phyloP scores from a whole-genome alignment of 805 yeast genomes.

The Sugiyamaella chiloensis region DNA sequence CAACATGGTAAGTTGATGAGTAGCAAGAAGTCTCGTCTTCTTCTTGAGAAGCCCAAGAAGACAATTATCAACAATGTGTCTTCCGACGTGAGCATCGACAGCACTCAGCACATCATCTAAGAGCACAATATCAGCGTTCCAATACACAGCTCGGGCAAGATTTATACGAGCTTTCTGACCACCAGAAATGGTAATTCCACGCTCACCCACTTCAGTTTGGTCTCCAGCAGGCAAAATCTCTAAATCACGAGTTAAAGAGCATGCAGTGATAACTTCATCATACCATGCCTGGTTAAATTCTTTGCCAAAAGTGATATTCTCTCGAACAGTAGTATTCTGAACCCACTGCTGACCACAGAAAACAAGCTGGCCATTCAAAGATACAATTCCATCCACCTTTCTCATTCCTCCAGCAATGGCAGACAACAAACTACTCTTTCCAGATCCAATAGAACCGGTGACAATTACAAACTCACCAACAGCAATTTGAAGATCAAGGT shows the following conservation, averaged over 20 bases:
- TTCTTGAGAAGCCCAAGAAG: constrained; percentile 52
- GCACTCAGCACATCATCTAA: constrained; percentile 85
- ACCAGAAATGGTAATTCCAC: constrained; percentile 85
- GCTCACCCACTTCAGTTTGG: constrained; percentile 79
- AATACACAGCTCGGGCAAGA: constrained; percentile 78
- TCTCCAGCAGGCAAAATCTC: constrained; percentile 71
- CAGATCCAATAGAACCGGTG: constrained; percentile 80
- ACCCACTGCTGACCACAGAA: constrained; percentile 77
- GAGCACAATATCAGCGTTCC: constrained; percentile 58
- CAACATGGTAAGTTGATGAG: constrained; percentile 76
- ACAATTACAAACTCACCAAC: constrained; percentile 71
- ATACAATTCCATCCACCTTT: constrained; percentile 49
- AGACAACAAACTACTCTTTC: constrained; percentile 68
- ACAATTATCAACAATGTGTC: constrained; percentile 69
- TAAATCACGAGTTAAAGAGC: constrained; percentile 66
- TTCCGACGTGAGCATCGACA: constrained; percentile 83
- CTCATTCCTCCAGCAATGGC: constrained; percentile 74
- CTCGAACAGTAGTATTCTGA: constrained; percentile 72
- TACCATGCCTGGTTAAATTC: constrained; percentile 52
- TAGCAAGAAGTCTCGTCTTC: constrained; percentile 73
- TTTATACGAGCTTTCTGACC: constrained; percentile 88
- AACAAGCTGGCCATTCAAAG: constrained; percentile 51
- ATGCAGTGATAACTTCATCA: constrained; percentile 52
- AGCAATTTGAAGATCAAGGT: constrained; percentile 48
- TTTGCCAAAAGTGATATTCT: constrained; percentile 69